Percentiles rank a stretch among this genome's conserved stretches.
Conservation (phyloP, 192 early-diverging fungal species). For the Linnemannia schmuckeri region DNA sequence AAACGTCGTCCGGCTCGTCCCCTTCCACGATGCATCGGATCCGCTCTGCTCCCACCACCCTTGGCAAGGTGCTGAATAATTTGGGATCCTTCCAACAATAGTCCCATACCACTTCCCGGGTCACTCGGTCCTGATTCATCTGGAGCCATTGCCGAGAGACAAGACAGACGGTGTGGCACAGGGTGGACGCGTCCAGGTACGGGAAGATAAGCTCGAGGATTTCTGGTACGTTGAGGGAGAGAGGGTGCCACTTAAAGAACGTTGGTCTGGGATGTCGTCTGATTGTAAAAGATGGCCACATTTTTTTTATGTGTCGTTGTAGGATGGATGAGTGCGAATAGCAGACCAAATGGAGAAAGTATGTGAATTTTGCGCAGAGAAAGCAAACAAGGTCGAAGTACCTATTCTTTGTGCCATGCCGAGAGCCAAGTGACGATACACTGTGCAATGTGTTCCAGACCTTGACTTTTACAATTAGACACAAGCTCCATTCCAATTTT, state of each 20-base stretch:
- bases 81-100: neutral
- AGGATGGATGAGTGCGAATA: no score
- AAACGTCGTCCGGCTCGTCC: neutral
- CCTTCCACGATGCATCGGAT: neutral
- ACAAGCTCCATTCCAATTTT: no score
- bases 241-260: neutral
- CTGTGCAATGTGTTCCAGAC: no score
- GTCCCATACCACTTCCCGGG: no score
- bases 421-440: no score
- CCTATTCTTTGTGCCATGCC: no score
- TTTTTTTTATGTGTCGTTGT: neutral
- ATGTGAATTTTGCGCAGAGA: neutral
- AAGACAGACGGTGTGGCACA: neutral
- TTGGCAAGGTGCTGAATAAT: neutral
- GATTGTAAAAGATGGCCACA: neutral
- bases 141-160: neutral
- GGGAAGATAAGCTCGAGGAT: neutral
- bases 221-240: neutral
- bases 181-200: neutral
- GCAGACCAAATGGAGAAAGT: neutral
- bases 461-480: no score
- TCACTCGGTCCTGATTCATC: no score
- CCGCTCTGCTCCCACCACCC: neutral
- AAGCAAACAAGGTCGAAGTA: no score
- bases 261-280: neutral